These are phyloP conservation scores for Jamesozyma jinghongensis DNA, from an alignment of 805 yeast genomes.

Conservation along the genomic window DNA sequence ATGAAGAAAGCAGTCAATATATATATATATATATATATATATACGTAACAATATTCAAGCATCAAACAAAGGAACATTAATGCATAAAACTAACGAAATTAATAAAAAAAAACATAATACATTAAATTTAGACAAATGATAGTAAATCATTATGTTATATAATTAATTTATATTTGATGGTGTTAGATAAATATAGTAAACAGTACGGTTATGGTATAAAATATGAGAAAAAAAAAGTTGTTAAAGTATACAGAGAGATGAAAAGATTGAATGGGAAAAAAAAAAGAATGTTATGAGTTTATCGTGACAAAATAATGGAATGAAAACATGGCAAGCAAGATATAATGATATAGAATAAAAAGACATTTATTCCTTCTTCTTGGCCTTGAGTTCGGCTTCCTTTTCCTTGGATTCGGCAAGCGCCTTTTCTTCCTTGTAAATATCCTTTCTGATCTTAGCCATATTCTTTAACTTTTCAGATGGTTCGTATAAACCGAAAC, in stretches of 20 bases:
- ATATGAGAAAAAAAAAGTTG: neutral
- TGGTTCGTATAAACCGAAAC: constrained; percentile 50
- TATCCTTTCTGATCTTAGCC: constrained; percentile 22
- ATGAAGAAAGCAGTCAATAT: too few species aligned
- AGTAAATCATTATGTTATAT: neutral
- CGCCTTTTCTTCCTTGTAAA: constrained; percentile 15
- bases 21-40: too few species aligned
- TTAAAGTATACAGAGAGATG: neutral
- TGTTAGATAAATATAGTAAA: too few species aligned
- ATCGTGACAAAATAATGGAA: too few species aligned
- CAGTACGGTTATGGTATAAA: too few species aligned
- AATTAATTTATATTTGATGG: neutral
- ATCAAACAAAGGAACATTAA: too few species aligned
- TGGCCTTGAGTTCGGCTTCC: constrained; percentile 3
- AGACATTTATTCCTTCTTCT: constrained; percentile 2
- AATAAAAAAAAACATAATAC: neutral
- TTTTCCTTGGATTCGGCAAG: constrained; percentile 2
- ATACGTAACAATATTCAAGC: too few species aligned
- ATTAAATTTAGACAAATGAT: neutral
- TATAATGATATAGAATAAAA: neutral
- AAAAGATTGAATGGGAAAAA: too few species aligned
- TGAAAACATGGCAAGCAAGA: neutral
- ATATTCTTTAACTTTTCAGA: constrained; percentile 29
- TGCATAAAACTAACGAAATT: too few species aligned
- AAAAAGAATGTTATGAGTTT: too few species aligned